Percentiles rank a stretch among this genome's conserved stretches.
Evolutionary conservation across 2,329 filamentous ascomycete genomes (phyloP).

Genomic region (Neonectria sp.): DNA sequence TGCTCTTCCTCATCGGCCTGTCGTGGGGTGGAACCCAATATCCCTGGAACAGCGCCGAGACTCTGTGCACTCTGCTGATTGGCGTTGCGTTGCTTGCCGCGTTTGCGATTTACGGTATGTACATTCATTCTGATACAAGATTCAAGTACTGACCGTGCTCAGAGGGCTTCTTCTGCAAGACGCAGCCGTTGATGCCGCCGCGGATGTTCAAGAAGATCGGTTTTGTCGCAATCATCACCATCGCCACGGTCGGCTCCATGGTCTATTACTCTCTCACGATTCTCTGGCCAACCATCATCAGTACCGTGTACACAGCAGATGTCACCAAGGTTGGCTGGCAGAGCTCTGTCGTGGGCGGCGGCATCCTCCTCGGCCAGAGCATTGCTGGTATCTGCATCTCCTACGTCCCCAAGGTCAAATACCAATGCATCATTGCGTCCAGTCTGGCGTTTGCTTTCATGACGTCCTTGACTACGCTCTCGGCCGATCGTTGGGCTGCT

Average conservation of each 20-base stretch:
- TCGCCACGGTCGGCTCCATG: conserved; percentile 58
- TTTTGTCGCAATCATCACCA: conserved; percentile 56
- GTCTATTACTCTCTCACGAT: conserved; percentile 61
- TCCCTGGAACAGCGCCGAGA: conserved; percentile 58
- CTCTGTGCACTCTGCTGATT: conserved; percentile 54
- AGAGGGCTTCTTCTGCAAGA: conserved; percentile 54
- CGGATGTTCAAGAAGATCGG: conserved; percentile 58
- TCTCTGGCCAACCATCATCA: conserved; percentile 60
- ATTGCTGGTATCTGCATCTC: conserved; percentile 54
- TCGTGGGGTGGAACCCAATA: conserved; percentile 59
- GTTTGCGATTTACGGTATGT: conserved; percentile 56
- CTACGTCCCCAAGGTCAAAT: conserved; percentile 55
- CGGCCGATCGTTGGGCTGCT: conserved; percentile 45
- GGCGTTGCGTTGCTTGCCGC: conserved; percentile 52
- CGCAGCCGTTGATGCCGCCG: conserved; percentile 59
- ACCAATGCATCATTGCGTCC: conserved; percentile 51
- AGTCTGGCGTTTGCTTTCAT: conserved; percentile 51
- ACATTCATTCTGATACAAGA: background rate
- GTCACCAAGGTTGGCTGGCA: conserved; percentile 57
- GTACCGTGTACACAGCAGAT: conserved; percentile 55
- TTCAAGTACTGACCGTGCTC: conserved; percentile 8
- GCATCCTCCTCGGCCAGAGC: conserved; percentile 56
- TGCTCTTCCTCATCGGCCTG: conserved; percentile 60
- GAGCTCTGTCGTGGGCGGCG: conserved; percentile 58
- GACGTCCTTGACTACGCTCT: conserved; percentile 49